Evolutionary conservation across 306 rosid genomes (phyloP), one percentile per base, ranked within the genome.

Genomic region (Argentina anserina): DNA sequence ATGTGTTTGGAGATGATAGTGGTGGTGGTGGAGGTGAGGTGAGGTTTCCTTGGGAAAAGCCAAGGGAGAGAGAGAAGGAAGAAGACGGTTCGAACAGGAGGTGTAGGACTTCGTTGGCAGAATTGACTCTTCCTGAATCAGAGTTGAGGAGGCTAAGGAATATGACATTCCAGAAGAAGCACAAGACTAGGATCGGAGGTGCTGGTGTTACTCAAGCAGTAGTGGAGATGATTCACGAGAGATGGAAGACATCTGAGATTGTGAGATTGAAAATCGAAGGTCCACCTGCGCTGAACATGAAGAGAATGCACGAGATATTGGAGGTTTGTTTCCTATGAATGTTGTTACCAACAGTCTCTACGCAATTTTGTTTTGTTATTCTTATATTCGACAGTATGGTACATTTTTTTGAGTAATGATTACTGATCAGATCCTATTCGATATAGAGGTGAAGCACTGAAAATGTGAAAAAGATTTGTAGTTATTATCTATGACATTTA

Each of bases 1-100:
- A 23, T 74, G 61, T 75, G 68, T 82, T 88, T 87, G 96, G 89
- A 79, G 87, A 84, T 65, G 85, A 78, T 78, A 86, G 84, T 49
- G 93, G 46, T 41, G 8, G 84, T 65, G 47, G 18, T 46, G 25
- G 56, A 78, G 86, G 84, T 52, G 93, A 82, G 83, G 91, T 84
- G 23, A 85, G 92, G 82, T 91, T 94, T 82, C 99, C 99, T 0
- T 94, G 97, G 97, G 99, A 94, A 77, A 94, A 89, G 84, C 83
- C 92, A 1, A 63, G 70, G 85, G 88, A 71, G 75, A 76, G 76
- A 62, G 89, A 76, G 76, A 81, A 50, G 75, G 72, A 70, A 67
- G 70, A 40, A 47, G 82, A 78, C 62, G 76, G 45, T 70, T 67
- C 65, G 20, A 53, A 7, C 39, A 87, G 82, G 80, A 81, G 78